Base-by-base conservation (phyloP, 1,139 yeast genomes). In the Lodderomyces theae region DNA sequence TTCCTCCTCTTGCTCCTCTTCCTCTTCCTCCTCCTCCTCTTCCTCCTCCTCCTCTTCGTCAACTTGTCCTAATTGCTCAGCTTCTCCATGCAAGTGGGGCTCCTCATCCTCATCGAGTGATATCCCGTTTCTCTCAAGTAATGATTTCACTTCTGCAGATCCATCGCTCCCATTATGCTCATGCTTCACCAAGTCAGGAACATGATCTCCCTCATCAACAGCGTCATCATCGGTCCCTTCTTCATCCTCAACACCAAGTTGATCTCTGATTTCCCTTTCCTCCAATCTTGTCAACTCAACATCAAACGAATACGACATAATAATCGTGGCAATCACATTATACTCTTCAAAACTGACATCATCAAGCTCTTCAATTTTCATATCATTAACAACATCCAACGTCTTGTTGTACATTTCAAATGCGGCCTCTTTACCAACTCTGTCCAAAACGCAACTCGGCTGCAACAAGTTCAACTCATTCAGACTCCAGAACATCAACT, bases 401-500 rank as follows among this genome's bases (percentile, higher is more conserved):
- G 68, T 50, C 37, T 60, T 59, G 13, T 51, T 51, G 56, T 74
- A 86, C 78, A 83, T 76, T 30, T 68, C 75, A 43, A 74, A 74
- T 1, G 96, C 92, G 35, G 76, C 69, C 3, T 75, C 79, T 42
- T 71, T 76, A 2, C 97, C 97, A 30, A 92, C 73, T 53, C 95
- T 71, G 4, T 74, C 72, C 21, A 80, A 52, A 3, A 90, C 78
- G 37, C 79, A 71, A 0, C 96, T 86, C 0, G 97, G 97, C 37
- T 68, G 51, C 45, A 92, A 69, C 1, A 48, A 39, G 2, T 66
- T 51, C 38, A 86, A 58, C 43, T 82, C 82, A 2, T 61, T 63
- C 1, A 74, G 77, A 2, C 51, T 50, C 97, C 97, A 92, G 54
- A 80, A 88, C 79, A 89, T 85, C 43, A 90, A 74, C 37, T 84